phyloP scores from a whole-genome alignment of 2,329 filamentous ascomycete genomes.

The Rhynchosporium graminicola region DNA sequence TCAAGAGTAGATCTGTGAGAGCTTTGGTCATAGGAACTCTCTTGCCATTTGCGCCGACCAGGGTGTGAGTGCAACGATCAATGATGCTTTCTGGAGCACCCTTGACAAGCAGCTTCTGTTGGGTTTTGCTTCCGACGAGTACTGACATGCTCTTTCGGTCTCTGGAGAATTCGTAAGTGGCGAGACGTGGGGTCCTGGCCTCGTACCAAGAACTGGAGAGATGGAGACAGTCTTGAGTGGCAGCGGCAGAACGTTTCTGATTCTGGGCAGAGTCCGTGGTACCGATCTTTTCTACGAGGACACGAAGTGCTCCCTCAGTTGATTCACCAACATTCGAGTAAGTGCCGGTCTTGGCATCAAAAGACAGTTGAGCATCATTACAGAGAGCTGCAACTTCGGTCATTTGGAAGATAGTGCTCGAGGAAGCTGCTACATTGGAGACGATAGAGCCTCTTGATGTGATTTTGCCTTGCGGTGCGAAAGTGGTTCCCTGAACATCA shows the following conservation, averaged over 20 bases:
- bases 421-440: slow-evolving; percentile 68
- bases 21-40: slow-evolving; percentile 71
- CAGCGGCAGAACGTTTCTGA: slow-evolving; percentile 48
- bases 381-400: slow-evolving; percentile 73
- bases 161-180: slow-evolving; percentile 94
- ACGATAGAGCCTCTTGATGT: slow-evolving; percentile 67
- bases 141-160: slow-evolving; percentile 99
- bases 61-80: slow-evolving; percentile 81
- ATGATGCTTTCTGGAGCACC: slow-evolving; percentile 94
- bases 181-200: slow-evolving; percentile 69
- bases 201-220: slow-evolving; percentile 85
- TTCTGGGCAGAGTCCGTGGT: slow-evolving; percentile 59
- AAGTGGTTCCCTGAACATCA: slow-evolving; percentile 90
- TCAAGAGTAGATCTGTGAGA: slow-evolving; percentile 68
- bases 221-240: slow-evolving; percentile 67
- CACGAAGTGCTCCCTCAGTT: slow-evolving; percentile 89
- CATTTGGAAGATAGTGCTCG: slow-evolving; percentile 78
- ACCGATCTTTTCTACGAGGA: slow-evolving; percentile 91
- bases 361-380: slow-evolving; percentile 83
- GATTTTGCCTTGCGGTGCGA: slow-evolving; percentile 79
- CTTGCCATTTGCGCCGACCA: slow-evolving; percentile 78
- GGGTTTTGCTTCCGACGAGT: slow-evolving; percentile 68
- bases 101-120: slow-evolving; percentile 88
- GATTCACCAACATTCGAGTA: slow-evolving; percentile 90
- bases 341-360: slow-evolving; percentile 71